Conservation (phyloP, 1,139 yeast genomes). For the Yamadazyma aaseri region DNA sequence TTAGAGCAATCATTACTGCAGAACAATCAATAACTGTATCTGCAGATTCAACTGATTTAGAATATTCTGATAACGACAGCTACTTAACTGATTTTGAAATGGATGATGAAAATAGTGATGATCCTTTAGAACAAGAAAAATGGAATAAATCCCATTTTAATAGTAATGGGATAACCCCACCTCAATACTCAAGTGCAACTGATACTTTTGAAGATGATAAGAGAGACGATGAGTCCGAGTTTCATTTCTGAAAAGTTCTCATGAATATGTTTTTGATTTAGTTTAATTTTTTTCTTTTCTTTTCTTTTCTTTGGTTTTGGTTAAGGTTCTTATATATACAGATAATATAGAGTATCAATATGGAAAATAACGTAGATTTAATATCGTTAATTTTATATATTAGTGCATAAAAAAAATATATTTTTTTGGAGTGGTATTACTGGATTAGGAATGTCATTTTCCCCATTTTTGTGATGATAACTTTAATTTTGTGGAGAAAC, state of each 20-base stretch:
- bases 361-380: too few species aligned
- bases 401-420: too few species aligned
- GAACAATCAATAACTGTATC: constrained; percentile 32
- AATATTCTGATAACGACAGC: constrained; percentile 8
- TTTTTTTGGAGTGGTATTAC: too few species aligned
- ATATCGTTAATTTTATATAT: too few species aligned
- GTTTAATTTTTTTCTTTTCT: too few species aligned
- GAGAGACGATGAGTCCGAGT: constrained; percentile 13
- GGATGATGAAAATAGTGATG: background rate
- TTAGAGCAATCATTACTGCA: constrained; percentile 42
- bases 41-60: constrained; percentile 20
- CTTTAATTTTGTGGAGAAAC: too few species aligned
- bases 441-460: too few species aligned
- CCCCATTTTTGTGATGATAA: too few species aligned
- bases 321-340: too few species aligned
- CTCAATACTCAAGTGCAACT: background rate
- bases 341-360: too few species aligned
- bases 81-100: background rate
- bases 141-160: background rate
- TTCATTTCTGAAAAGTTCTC: constrained; percentile 10
- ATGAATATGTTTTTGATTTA: too few species aligned
- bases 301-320: too few species aligned
- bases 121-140: background rate
- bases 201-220: constrained; percentile 1
- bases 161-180: background rate